Evolutionary conservation across 116 monocot species (phyloP), one percentile per base, ranked within the genome.

Genomic region (Phalaenopsis hybrid): DNA sequence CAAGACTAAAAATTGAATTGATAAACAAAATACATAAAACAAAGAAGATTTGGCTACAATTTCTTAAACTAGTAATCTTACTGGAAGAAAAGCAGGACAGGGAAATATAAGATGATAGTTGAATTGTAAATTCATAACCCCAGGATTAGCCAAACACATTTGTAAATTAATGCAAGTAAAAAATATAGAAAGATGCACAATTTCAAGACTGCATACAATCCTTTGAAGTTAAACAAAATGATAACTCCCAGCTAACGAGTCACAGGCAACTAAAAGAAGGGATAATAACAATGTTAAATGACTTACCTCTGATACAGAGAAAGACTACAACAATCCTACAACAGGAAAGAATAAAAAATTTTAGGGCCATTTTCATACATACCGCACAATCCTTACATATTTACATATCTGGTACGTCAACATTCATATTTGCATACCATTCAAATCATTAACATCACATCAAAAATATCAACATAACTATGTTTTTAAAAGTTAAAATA

Each of bases 11-110:
- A 31, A 6, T 6, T 12, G 7, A 44, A 6, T 18, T 17, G 25
- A 46, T 4, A 28, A 46, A 25, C 51, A 76, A 74, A 31, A 67
- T 52, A 57, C 48, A 68, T 55, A 31, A 31, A 63, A 44, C 9
- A 43, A 49, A 44, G 63, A 58, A 59, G 17, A 58, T 15, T 41
- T 43, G 4, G 44, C 21, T 11, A 18, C 90, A 70, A 85, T 85
- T 8, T 81, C 51, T 20, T 18, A 41, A 78, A 78, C 51, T 31
- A 31, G 0, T 25, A 45, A 8, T 50, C 21, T n/a, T 15, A 31
- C 76, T 76, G 46, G 21, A 4, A 20, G 49, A 11, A 76, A 48
- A 49, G 21, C 20, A 15, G 37, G 34, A 13, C 3, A 3, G 52
- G 12, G 12, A 52, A 13, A 13, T 52, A 52, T 52, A 52, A 52